A percentile compares a stretch with the other conserved stretches of the same genome.
Evolutionary conservation across 2,329 filamentous ascomycete genomes (phyloP).

Genomic region (Dothideomycetidae sp.): DNA sequence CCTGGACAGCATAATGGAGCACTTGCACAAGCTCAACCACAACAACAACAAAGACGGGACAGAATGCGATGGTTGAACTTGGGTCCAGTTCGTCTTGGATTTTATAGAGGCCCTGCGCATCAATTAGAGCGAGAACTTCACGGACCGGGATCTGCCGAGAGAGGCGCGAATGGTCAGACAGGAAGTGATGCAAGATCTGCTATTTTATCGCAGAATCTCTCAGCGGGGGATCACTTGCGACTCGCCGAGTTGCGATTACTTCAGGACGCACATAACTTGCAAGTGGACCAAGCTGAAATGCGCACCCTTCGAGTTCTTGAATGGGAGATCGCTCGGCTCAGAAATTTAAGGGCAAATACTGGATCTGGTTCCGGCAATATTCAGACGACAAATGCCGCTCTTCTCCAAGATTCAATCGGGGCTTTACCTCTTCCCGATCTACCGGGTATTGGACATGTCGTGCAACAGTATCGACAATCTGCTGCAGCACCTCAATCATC

Average conservation of each 20-base stretch:
- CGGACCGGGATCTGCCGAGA: slow-evolving; percentile 1
- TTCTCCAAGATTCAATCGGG: neutral
- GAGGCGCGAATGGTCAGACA: neutral
- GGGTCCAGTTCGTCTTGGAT: slow-evolving; percentile 60
- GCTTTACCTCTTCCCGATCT: neutral
- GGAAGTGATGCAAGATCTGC: slow-evolving; percentile 14
- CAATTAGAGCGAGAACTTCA: slow-evolving; percentile 31
- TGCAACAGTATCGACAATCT: slow-evolving; percentile 18
- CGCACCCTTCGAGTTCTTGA: slow-evolving; percentile 53
- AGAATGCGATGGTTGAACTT: slow-evolving; percentile 47
- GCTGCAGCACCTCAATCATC: neutral
- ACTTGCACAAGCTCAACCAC: slow-evolving; percentile 4
- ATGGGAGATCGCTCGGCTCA: slow-evolving; percentile 51
- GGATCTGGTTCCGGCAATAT: slow-evolving; percentile 10
- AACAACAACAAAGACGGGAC: slow-evolving; percentile 13
- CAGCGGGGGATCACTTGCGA: slow-evolving; percentile 41
- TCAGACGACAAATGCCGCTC: neutral
- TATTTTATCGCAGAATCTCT: slow-evolving; percentile 16
- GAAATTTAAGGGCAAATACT: slow-evolving; percentile 24
- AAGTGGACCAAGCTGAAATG: slow-evolving; percentile 52
- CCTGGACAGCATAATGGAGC: slow-evolving; percentile 13
- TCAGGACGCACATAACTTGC: slow-evolving; percentile 50
- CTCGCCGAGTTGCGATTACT: slow-evolving; percentile 55
- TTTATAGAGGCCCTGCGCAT: slow-evolving; percentile 42
- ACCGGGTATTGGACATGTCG: slow-evolving; percentile 14